A percentile compares a stretch with the other conserved stretches of the same genome.
These are phyloP conservation scores for Neofusicoccum ribis DNA, from an alignment of 2,329 filamentous ascomycete species.

Conservation along the genomic window DNA sequence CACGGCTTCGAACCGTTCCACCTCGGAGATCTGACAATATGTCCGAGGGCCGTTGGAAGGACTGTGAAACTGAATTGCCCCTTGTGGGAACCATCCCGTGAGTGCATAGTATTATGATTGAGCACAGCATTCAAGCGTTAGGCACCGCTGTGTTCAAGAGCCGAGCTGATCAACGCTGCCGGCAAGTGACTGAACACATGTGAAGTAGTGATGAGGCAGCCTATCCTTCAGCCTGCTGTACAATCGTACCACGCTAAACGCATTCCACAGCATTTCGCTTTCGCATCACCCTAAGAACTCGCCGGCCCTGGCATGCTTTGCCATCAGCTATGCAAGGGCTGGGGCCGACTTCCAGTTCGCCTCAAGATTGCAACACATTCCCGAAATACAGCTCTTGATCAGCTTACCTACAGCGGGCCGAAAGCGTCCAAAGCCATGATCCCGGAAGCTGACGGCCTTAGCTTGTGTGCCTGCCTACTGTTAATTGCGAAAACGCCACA, in stretches of 20 bases:
- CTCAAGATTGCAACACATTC: constrained; percentile 7
- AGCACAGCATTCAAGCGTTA: not conserved
- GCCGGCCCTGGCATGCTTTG: not conserved
- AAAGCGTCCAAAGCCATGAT: constrained; percentile 3
- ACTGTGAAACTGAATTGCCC: not conserved
- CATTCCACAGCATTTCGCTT: not conserved
- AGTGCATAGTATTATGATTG: not conserved
- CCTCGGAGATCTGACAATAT: not conserved
- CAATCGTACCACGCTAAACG: not conserved
- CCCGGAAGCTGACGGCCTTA: constrained; percentile 10
- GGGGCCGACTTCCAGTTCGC: not conserved
- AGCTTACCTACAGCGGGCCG: constrained; percentile 16
- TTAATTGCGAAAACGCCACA: not conserved
- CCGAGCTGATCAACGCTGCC: constrained; percentile 4
- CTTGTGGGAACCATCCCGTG: not conserved
- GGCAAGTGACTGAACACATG: not conserved
- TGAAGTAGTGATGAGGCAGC: not conserved
- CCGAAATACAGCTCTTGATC: constrained; percentile 6
- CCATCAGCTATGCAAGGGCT: constrained; percentile 5
- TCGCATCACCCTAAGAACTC: not conserved
- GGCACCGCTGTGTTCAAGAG: not conserved
- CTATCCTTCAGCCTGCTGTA: not conserved
- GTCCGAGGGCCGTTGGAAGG: not conserved
- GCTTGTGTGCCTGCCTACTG: constrained; percentile 3
- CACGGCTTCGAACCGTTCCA: not conserved